A percentile compares a stretch with the other conserved stretches of the same genome.
Evolutionary conservation across 1,284 basidiomycete genomes (phyloP).

Genomic region (Rhodotorula sp.): DNA sequence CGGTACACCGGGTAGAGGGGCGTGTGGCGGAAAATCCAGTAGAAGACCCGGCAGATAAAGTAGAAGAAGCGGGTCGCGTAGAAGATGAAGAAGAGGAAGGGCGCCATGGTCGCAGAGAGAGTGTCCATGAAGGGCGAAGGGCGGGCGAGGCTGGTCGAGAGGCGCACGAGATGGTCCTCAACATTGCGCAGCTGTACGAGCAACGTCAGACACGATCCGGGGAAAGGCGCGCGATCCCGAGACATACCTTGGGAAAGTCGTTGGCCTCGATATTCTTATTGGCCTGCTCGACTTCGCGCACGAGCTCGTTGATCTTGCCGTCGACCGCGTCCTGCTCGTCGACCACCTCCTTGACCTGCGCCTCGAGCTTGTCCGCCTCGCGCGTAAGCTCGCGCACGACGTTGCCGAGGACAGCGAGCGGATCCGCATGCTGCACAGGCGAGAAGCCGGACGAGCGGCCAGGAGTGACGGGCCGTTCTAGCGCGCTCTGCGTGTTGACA

Average conservation of each 20-base stretch:
- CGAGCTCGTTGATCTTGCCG: slow-evolving; percentile 1
- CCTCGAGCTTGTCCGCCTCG: slow-evolving; percentile 5
- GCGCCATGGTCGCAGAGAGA: slow-evolving; percentile 3
- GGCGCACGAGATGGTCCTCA: slow-evolving; percentile 25
- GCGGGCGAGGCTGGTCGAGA: slow-evolving; percentile 11
- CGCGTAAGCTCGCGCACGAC: slow-evolving; percentile 7
- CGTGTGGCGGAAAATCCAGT: slow-evolving; percentile 18
- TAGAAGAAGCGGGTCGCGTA: slow-evolving; percentile 26
- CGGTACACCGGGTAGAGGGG: background rate
- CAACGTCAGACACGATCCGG: too few species aligned
- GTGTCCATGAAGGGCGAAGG: slow-evolving; percentile 11
- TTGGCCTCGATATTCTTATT: slow-evolving; percentile 14
- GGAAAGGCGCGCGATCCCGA: too few species aligned
- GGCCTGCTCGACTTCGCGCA: slow-evolving; percentile 2
- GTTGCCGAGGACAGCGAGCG: slow-evolving; percentile 5
- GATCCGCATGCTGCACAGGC: slow-evolving; percentile 10
- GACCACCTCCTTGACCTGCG: background rate
- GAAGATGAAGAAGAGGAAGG: background rate
- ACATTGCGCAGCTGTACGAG: slow-evolving; percentile 17
- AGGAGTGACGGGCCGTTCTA: background rate
- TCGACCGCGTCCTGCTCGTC: slow-evolving; percentile 15
- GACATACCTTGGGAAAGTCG: slow-evolving; percentile 12
- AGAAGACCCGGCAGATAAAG: slow-evolving; percentile 27
- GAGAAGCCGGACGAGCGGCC: background rate
- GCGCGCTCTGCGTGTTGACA: background rate